These are phyloP conservation scores for Croton setiger DNA, from an alignment of 441 rosid species.

Conservation along the genomic window DNA sequence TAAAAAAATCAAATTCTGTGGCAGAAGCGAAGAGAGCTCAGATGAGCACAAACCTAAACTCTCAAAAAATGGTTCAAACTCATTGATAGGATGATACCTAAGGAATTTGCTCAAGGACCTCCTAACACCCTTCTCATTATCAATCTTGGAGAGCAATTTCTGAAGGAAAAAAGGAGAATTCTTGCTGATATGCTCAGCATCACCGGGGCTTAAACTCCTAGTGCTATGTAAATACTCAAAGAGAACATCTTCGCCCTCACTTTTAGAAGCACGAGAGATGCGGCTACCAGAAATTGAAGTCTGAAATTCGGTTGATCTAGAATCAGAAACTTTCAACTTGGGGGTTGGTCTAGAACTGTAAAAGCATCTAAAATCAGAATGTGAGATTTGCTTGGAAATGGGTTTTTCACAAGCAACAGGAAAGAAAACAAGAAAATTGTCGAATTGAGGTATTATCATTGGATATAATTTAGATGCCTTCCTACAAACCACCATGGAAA, in stretches of 20 bases:
- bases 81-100: conserved; percentile 72
- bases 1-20: conserved; percentile 43
- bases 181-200: conserved; percentile 83
- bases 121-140: conserved; percentile 39
- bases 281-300: conserved; percentile 27
- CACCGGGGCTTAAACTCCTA: conserved; percentile 48
- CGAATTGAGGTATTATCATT: conserved; percentile 36
- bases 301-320: conserved; percentile 26
- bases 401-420: conserved; percentile 25
- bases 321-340: conserved; percentile 15
- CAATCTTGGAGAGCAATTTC: conserved; percentile 45
- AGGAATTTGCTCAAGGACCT: conserved; percentile 45
- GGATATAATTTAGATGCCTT: conserved; percentile 21
- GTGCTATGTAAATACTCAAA: conserved; percentile 71
- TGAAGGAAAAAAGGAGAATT: conserved; percentile 56
- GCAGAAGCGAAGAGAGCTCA: conserved; percentile 45
- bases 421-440: conserved; percentile 24
- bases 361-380: conserved; percentile 34
- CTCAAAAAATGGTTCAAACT: conserved; percentile 81
- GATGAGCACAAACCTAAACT: conserved; percentile 61
- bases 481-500: conserved; percentile 32
- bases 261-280: conserved; percentile 38
- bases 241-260: conserved; percentile 52
- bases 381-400: conserved; percentile 24
- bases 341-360: conserved; percentile 25